Evolutionary conservation across 495 filamentous ascomycete genomes (phyloP).

Genomic region (Aspergillus baeticus): DNA sequence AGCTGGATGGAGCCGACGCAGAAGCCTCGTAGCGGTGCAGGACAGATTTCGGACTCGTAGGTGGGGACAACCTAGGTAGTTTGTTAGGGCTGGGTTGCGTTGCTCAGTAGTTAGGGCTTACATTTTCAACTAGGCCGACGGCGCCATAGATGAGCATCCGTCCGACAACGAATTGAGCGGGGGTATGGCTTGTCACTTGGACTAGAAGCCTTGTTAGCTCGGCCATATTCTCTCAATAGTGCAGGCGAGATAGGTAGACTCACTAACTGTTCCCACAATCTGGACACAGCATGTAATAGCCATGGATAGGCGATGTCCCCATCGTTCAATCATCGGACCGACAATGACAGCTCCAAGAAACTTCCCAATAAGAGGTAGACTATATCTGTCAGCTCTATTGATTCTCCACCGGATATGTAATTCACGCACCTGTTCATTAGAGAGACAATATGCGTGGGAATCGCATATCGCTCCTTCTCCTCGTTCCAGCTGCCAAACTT

Average conservation of each 20-base stretch:
- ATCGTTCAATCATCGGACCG: neutral
- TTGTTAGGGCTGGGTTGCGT: neutral
- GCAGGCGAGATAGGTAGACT: too few species aligned
- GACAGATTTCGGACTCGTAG: slow-evolving; percentile 1
- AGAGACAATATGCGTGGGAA: neutral
- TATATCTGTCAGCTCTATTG: neutral
- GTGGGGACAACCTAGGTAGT: neutral
- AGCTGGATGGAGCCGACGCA: neutral
- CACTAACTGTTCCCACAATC: neutral
- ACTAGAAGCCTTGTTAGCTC: too few species aligned
- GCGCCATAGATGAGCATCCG: neutral
- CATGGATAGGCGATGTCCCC: neutral
- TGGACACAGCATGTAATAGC: neutral
- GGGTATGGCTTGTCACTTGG: neutral
- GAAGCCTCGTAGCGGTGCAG: neutral
- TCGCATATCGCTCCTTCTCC: neutral
- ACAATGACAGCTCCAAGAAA: neutral
- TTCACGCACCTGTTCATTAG: neutral
- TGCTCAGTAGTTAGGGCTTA: neutral
- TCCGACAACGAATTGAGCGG: neutral
- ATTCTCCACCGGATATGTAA: too few species aligned
- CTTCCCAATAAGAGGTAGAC: neutral
- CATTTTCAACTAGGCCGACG: neutral
- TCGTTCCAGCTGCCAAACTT: neutral
- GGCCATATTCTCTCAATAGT: too few species aligned